phyloP scores from a whole-genome alignment of 768 basidiomycete genomes.

The Kwoniella botswanensis region DNA sequence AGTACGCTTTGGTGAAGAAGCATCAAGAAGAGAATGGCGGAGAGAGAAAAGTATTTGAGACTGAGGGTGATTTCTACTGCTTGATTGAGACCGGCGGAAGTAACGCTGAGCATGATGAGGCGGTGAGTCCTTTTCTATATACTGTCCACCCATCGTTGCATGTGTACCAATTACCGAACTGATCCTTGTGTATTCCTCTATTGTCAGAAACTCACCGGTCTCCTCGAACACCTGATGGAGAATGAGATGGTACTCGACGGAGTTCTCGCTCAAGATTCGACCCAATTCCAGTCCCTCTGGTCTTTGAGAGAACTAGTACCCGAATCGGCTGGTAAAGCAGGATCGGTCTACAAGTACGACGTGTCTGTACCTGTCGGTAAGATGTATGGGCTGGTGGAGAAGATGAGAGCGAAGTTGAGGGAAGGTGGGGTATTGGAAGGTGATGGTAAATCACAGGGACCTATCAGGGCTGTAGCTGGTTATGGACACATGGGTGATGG shows the following conservation, averaged over 20 bases:
- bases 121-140: constrained; percentile 63
- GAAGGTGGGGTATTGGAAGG: constrained; percentile 63
- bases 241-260: constrained; percentile 83
- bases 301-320: constrained; percentile 87
- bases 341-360: constrained; percentile 96
- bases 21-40: constrained; percentile 72
- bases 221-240: constrained; percentile 75
- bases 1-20: constrained; percentile 63
- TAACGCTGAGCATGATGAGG: constrained; percentile 88
- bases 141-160: background rate
- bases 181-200: background rate
- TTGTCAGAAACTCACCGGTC: constrained; percentile 75
- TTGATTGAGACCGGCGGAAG: constrained; percentile 94
- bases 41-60: constrained; percentile 75
- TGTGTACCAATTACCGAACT: background rate
- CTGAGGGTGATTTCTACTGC: constrained; percentile 79
- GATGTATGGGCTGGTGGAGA: constrained; percentile 87
- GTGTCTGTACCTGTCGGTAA: constrained; percentile 82
- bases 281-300: constrained; percentile 90
- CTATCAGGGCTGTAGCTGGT: constrained; percentile 81
- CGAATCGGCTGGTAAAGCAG: constrained; percentile 89
- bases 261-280: constrained; percentile 83
- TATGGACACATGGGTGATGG: constrained; percentile 98
- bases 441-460: constrained; percentile 57
- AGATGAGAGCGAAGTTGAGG: constrained; percentile 72